Evolutionary conservation across 768 basidiomycete genomes (phyloP).

Genomic region (Termitomyces sp.): DNA sequence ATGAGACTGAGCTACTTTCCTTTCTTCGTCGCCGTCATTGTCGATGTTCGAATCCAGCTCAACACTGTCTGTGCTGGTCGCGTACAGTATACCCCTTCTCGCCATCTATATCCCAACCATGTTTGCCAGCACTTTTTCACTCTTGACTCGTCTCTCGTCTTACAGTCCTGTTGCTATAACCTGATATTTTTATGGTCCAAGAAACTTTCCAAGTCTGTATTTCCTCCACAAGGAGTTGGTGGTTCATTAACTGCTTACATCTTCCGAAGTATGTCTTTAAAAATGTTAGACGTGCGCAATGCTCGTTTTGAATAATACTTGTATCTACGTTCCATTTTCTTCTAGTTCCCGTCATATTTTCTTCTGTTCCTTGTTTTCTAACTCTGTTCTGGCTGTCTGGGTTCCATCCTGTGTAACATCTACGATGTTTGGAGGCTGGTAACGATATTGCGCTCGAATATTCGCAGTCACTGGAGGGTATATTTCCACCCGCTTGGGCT

Average conservation of each 20-base stretch:
- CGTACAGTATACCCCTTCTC: constrained; percentile 58
- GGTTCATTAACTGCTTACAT: constrained; percentile 53
- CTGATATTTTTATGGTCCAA: constrained; percentile 26
- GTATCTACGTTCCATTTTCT: constrained; percentile 52
- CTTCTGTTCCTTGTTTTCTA: constrained; percentile 40
- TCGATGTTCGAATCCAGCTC: constrained; percentile 14
- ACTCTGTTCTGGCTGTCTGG: constrained; percentile 55
- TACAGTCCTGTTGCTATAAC: constrained; percentile 28
- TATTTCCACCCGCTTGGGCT: constrained; percentile 8
- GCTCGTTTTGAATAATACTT: constrained; percentile 42
- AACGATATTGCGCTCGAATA: constrained; percentile 42
- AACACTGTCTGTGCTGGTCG: constrained; percentile 36
- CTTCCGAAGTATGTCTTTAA: constrained; percentile 46
- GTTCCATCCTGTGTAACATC: constrained; percentile 44
- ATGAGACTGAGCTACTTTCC: too few species aligned
- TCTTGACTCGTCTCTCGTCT: constrained; percentile 54
- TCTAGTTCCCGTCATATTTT: constrained; percentile 47
- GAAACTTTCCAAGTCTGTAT: constrained; percentile 28
- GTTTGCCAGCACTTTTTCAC: constrained; percentile 72
- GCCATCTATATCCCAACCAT: constrained; percentile 49
- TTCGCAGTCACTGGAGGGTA: constrained; percentile 53
- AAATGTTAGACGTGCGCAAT: background rate
- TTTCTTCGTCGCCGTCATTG: too few species aligned
- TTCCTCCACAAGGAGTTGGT: constrained; percentile 49
- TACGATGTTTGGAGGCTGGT: constrained; percentile 49